Conservation (phyloP, 495 filamentous ascomycete genomes). For the Tuber magnatum region DNA sequence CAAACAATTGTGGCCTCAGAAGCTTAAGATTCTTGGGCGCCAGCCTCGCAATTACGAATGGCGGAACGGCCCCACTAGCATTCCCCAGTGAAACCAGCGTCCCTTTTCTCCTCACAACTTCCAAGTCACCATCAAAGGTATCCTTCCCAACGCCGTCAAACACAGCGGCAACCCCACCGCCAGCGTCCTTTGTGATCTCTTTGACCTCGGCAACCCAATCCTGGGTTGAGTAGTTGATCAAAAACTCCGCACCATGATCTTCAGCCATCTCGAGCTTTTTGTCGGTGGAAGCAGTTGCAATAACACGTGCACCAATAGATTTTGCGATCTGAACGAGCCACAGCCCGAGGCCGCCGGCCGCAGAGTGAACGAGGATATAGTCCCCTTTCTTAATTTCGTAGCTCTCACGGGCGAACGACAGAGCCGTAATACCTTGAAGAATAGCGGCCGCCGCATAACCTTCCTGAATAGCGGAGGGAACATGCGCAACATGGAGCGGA, state of each 20-base stretch:
- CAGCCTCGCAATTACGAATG: slow-evolving; percentile 61
- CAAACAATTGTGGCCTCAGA: slow-evolving; percentile 64
- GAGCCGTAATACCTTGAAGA: slow-evolving; percentile 79
- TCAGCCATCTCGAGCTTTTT: slow-evolving; percentile 68
- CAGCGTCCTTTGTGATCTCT: slow-evolving; percentile 55
- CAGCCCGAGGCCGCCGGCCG: slow-evolving; percentile 79
- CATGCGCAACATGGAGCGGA: slow-evolving; percentile 51
- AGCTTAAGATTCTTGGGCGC: slow-evolving; percentile 73
- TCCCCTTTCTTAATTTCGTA: slow-evolving; percentile 67
- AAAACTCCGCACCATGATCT: slow-evolving; percentile 60
- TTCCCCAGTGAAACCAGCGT: slow-evolving; percentile 83
- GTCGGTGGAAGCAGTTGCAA: slow-evolving; percentile 69
- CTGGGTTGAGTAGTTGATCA: slow-evolving; percentile 67
- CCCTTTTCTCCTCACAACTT: slow-evolving; percentile 72
- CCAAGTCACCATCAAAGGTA: slow-evolving; percentile 79
- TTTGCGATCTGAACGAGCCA: slow-evolving; percentile 70
- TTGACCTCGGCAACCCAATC: slow-evolving; percentile 59
- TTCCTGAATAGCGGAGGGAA: slow-evolving; percentile 58
- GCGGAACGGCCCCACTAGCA: slow-evolving; percentile 72
- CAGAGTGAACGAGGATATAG: slow-evolving; percentile 82
- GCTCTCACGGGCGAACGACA: slow-evolving; percentile 72
- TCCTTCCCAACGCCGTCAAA: slow-evolving; percentile 85
- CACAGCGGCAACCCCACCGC: slow-evolving; percentile 66
- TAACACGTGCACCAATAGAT: slow-evolving; percentile 61
- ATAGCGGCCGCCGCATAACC: slow-evolving; percentile 61